Evolutionary conservation across 2,329 filamentous ascomycete species (phyloP).

Genomic region (Coniochaeta prunicola): DNA sequence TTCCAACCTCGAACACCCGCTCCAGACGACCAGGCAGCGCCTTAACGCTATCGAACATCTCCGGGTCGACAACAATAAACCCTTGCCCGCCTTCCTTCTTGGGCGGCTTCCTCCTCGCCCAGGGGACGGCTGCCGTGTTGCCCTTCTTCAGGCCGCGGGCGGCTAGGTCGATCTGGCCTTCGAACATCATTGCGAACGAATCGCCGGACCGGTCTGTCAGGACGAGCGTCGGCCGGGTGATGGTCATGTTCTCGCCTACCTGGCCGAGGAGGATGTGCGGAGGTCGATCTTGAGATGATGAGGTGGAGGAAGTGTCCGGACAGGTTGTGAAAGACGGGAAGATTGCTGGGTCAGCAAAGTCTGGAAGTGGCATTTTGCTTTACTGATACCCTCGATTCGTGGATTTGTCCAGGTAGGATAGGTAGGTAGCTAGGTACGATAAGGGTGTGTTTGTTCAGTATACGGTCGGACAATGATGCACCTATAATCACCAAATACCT

Average conservation of each 20-base stretch:
- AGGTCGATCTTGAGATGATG: constrained; percentile 1
- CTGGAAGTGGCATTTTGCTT: constrained; percentile 16
- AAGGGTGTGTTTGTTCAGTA: background rate
- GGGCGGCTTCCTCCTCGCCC: constrained; percentile 25
- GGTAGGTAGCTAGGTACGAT: background rate
- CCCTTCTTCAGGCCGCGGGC: constrained; percentile 27
- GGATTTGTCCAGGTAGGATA: background rate
- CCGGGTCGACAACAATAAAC: constrained; percentile 25
- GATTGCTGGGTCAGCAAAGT: constrained; percentile 21
- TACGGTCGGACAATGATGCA: too few species aligned
- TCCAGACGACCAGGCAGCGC: constrained; percentile 24
- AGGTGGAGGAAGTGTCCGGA: background rate
- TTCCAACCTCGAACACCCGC: constrained; percentile 20
- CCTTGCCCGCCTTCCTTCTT: constrained; percentile 26
- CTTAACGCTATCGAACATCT: constrained; percentile 19
- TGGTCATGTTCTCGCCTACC: constrained; percentile 38
- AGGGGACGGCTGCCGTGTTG: constrained; percentile 27
- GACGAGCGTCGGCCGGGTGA: constrained; percentile 41
- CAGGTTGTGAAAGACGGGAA: constrained; percentile 22
- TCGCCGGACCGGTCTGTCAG: constrained; percentile 28
- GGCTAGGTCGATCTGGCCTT: constrained; percentile 27
- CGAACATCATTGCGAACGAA: constrained; percentile 39
- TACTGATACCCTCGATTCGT: background rate
- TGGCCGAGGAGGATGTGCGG: constrained; percentile 33
- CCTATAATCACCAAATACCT: too few species aligned